A percentile compares a stretch with the other conserved stretches of the same genome.
Conservation (phyloP, 139 green algal genomes). For the Tetradesmus lagerheimii region DNA sequence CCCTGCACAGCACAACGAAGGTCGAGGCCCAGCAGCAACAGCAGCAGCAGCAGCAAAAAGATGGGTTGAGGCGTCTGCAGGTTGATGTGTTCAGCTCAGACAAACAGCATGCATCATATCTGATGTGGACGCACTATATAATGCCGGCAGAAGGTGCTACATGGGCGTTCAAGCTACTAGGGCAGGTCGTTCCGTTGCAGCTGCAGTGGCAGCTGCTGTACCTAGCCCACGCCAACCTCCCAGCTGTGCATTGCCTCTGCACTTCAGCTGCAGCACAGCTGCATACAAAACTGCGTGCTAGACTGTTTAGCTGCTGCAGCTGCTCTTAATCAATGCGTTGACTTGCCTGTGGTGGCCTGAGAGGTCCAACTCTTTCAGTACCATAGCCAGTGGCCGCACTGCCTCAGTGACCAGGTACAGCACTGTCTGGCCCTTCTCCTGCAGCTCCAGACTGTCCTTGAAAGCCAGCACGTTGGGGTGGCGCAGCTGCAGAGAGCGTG, state of each 20-base stretch:
- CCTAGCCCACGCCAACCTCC: not conserved
- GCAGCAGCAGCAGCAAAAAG: not conserved
- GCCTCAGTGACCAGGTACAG: conserved; percentile 92
- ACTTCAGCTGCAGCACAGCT: not conserved
- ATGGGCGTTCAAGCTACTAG: too few species aligned
- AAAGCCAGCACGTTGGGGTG: conserved; percentile 91
- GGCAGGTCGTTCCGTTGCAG: too few species aligned
- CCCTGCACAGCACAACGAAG: conserved; percentile 51
- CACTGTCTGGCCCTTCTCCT: conserved; percentile 74
- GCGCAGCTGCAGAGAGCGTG: conserved; percentile 73
- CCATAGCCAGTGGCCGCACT: conserved; percentile 74
- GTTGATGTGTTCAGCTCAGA: not conserved
- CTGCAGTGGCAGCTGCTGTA: not conserved
- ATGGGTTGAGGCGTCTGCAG: not conserved
- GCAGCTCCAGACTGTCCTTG: conserved; percentile 84
- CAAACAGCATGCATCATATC: not conserved
- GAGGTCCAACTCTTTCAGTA: conserved; percentile 75
- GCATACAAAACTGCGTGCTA: not conserved
- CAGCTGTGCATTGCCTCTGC: not conserved
- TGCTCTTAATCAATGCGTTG: not conserved
- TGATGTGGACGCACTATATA: too few species aligned
- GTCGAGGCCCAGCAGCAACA: not conserved
- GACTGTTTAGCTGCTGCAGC: not conserved
- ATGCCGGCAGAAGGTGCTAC: too few species aligned
- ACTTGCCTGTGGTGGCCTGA: conserved; percentile 63